Percentiles rank a stretch among this genome's conserved stretches.
These are phyloP conservation scores for Mucor circinelloides DNA, from an alignment of 371 early-diverging fungal species.

Conservation along the genomic window DNA sequence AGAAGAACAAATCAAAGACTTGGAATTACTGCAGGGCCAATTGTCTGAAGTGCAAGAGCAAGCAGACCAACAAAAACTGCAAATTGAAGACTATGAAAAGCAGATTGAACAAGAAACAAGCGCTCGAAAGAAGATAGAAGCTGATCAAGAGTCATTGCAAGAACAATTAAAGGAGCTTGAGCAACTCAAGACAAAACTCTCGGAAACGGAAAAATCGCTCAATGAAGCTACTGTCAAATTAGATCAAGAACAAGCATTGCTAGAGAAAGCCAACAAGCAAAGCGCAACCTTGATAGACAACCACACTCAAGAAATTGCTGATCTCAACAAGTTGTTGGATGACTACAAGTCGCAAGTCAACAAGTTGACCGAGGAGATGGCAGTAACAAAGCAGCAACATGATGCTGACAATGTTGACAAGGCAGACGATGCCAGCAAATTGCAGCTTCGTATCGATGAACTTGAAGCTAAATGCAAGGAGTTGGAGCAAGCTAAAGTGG, in stretches of 20 bases:
- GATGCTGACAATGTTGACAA: background rate
- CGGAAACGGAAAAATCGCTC: background rate
- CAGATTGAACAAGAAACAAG: background rate
- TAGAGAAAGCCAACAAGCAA: background rate
- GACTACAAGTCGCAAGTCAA: background rate
- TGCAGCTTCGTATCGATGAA: constrained; percentile 9
- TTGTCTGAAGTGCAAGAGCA: constrained; percentile 12
- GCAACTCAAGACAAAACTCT: background rate
- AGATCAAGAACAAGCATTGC: background rate
- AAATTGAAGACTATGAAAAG: background rate
- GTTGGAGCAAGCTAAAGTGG: background rate
- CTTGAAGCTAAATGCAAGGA: constrained; percentile 2
- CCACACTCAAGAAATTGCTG: background rate
- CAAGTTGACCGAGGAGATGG: background rate
- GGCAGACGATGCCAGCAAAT: background rate
- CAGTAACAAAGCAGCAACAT: background rate
- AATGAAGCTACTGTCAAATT: background rate
- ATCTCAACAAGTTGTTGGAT: background rate
- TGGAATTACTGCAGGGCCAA: constrained; percentile 3
- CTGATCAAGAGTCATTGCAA: background rate
- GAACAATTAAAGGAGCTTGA: constrained; percentile 2
- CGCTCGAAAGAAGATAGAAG: background rate
- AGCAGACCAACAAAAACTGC: background rate
- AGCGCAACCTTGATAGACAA: background rate
- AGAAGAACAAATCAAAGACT: constrained; percentile 3